Conservation (phyloP, 1,284 basidiomycete genomes). For the Spongispora temasekensis region DNA sequence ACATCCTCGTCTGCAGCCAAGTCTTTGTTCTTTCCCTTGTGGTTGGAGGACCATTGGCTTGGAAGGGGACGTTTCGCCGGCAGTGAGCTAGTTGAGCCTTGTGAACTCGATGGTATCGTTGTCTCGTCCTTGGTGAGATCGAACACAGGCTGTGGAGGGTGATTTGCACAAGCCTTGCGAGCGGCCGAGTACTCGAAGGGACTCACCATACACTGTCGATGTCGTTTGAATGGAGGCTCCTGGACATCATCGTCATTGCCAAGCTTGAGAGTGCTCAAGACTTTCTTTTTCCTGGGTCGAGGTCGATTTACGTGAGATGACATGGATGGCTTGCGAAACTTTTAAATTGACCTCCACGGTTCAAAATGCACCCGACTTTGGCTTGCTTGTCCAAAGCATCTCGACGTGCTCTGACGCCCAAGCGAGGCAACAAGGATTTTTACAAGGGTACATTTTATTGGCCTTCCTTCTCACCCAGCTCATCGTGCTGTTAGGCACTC, state of each 20-base stretch:
- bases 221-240: constrained; percentile 37
- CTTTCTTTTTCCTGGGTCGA: constrained; percentile 20
- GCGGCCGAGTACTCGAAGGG: neutral
- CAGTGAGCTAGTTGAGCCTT: constrained; percentile 3
- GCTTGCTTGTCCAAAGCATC: constrained; percentile 77
- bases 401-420: constrained; percentile 76
- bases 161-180: neutral
- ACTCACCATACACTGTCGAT: constrained; percentile 34
- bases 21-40: constrained; percentile 52
- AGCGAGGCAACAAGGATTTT: constrained; percentile 89
- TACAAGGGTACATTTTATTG: constrained; percentile 84
- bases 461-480: neutral
- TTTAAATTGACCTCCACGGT: too few relatives aligned
- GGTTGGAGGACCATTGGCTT: constrained; percentile 13
- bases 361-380: constrained; percentile 64
- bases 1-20: constrained; percentile 37
- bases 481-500: constrained; percentile 58
- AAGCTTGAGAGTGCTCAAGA: constrained; percentile 42
- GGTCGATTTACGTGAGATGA: constrained; percentile 25
- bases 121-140: constrained; percentile 29
- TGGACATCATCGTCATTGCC: constrained; percentile 21
- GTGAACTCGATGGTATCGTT: constrained; percentile 9
- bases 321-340: too few relatives aligned
- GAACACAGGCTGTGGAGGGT: constrained; percentile 36
- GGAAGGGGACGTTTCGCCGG: constrained; percentile 1